Evolutionary conservation across 306 rosid genomes (phyloP).

Genomic region (Begonia loranthoides): DNA sequence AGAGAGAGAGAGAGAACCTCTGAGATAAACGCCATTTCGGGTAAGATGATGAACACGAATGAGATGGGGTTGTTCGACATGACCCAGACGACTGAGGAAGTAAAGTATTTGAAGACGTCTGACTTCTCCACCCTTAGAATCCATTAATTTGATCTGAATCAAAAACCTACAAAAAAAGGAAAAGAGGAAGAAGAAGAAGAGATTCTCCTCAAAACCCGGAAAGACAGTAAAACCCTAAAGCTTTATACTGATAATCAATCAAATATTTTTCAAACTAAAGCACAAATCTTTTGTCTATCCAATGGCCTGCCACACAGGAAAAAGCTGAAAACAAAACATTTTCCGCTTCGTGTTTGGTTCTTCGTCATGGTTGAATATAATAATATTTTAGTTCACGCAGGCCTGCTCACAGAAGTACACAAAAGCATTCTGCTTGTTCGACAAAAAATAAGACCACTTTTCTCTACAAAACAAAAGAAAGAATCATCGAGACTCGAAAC

Average conservation of each 20-base stretch:
- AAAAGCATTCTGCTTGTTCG: conserved; percentile 1
- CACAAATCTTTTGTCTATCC: conserved; percentile 23
- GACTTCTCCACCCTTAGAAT: conserved; percentile 20
- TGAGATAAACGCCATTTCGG: conserved; percentile 50
- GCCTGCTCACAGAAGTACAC: conserved; percentile 9
- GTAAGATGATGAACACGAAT: conserved; percentile 56
- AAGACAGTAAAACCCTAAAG: background rate
- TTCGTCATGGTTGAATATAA: conserved; percentile 14
- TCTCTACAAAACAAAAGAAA: background rate
- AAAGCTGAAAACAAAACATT: conserved; percentile 17
- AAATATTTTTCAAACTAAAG: conserved; percentile 12
- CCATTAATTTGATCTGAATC: conserved; percentile 4
- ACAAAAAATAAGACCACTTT: background rate
- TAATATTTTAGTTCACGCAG: conserved; percentile 23
- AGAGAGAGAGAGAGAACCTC: conserved; percentile 31
- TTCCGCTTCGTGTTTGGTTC: background rate
- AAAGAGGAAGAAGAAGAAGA: background rate
- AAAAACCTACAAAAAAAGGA: background rate
- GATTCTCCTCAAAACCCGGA: background rate
- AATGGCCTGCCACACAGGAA: conserved; percentile 48
- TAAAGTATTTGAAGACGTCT: conserved; percentile 64
- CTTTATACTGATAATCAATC: background rate
- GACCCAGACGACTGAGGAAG: conserved; percentile 49
- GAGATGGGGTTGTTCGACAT: conserved; percentile 66
- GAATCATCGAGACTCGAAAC: background rate